phyloP scores from a whole-genome alignment of 2,329 filamentous ascomycete genomes.

The Diplocarpon rosae region DNA sequence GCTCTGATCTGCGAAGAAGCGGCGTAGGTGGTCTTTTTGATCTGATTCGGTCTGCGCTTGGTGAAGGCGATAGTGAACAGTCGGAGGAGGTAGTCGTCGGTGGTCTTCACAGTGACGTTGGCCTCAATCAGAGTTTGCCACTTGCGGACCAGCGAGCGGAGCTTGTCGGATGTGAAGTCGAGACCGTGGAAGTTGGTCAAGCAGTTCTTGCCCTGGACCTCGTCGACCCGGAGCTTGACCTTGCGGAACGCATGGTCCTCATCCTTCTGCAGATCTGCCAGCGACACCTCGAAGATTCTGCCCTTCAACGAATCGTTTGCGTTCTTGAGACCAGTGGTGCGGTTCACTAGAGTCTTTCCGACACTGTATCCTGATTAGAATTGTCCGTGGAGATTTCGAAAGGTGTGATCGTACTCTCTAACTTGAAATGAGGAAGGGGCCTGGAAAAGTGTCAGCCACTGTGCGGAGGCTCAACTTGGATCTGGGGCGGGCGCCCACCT shows the following conservation, averaged over 20 bases:
- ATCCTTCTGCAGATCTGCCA: slow-evolving; percentile 98
- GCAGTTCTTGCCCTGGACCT: slow-evolving; percentile 99
- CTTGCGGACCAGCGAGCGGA: slow-evolving; percentile 97
- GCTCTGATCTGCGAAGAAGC: slow-evolving; percentile 92
- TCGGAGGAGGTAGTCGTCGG: slow-evolving; percentile 98
- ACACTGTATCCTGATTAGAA: slow-evolving; percentile 54
- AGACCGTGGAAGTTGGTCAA: slow-evolving; percentile 99
- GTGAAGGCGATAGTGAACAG: slow-evolving; percentile 99
- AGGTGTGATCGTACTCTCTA: slow-evolving; percentile 60
- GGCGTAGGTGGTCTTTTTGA: slow-evolving; percentile 99
- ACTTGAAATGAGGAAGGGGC: slow-evolving; percentile 91
- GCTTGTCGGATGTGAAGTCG: slow-evolving; percentile 99
- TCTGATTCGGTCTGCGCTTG: slow-evolving; percentile 98
- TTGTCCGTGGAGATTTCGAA: slow-evolving; percentile 15
- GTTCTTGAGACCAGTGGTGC: slow-evolving; percentile 99
- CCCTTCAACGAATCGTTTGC: slow-evolving; percentile 99
- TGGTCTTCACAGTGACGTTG: slow-evolving; percentile 99
- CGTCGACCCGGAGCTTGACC: slow-evolving; percentile 96
- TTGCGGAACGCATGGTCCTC: slow-evolving; percentile 99
- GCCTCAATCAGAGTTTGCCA: slow-evolving; percentile 99
- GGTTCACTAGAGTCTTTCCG: slow-evolving; percentile 99
- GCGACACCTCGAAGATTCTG: slow-evolving; percentile 95
- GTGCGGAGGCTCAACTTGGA: slow-evolving; percentile 3
- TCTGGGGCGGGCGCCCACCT: slow-evolving; percentile 43
- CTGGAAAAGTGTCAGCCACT: slow-evolving; percentile 34